phyloP scores from a whole-genome alignment of 2,329 filamentous ascomycete genomes.

The Chaetomiaceae sp. region DNA sequence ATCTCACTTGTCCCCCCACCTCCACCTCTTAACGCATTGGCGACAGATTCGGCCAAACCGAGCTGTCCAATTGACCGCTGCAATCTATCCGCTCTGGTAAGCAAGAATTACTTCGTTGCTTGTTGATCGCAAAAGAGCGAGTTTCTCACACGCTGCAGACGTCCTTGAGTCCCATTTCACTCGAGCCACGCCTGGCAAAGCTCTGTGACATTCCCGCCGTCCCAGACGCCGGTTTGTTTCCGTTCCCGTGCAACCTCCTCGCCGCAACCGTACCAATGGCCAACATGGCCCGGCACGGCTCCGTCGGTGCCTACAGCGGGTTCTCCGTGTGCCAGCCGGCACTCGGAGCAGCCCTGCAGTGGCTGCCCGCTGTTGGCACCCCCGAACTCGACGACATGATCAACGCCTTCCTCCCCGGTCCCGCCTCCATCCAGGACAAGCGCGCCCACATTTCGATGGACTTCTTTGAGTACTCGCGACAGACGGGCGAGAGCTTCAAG shows the following conservation, averaged over 20 bases:
- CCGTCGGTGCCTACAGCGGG: slow-evolving; percentile 36
- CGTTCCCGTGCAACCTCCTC: not conserved
- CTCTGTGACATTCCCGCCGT: slow-evolving; percentile 4
- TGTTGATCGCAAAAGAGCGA: slow-evolving; percentile 1
- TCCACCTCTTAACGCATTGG: too few species aligned
- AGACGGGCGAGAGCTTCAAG: slow-evolving; percentile 54
- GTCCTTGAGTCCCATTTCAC: not conserved
- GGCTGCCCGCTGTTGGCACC: slow-evolving; percentile 59
- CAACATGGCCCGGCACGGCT: slow-evolving; percentile 33
- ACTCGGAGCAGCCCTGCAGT: slow-evolving; percentile 53
- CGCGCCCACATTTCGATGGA: slow-evolving; percentile 51
- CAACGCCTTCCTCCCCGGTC: slow-evolving; percentile 50
- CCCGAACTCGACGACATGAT: slow-evolving; percentile 56
- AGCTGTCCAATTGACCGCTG: not conserved
- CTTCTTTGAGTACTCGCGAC: slow-evolving; percentile 48
- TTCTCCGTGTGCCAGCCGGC: slow-evolving; percentile 56
- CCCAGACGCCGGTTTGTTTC: not conserved
- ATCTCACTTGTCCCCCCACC: not conserved
- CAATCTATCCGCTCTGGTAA: not conserved
- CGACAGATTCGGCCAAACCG: not conserved
- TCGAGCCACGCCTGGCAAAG: slow-evolving; percentile 1
- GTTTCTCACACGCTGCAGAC: not conserved
- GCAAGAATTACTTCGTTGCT: not conserved
- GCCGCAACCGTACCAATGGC: slow-evolving; percentile 24
- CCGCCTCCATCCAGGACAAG: slow-evolving; percentile 52